These are phyloP conservation scores for Peziza echinospora DNA, from an alignment of 495 filamentous ascomycete genomes.

Conservation along the genomic window DNA sequence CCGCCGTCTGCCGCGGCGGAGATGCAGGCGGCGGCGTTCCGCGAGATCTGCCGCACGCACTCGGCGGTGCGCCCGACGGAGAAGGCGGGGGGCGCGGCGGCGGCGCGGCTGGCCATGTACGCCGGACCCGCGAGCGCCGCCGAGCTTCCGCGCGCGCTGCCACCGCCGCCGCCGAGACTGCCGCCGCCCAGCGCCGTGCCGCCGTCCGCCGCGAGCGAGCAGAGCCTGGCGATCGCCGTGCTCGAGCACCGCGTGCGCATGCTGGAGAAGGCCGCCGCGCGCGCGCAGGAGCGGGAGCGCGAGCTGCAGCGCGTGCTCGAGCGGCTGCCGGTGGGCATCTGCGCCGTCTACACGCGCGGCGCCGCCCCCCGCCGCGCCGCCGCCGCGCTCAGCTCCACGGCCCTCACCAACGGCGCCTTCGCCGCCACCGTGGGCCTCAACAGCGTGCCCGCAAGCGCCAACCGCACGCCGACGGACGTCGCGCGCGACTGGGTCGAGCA, in stretches of 20 bases:
- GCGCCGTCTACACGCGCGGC: not conserved
- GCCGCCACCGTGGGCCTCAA: too few relatives aligned
- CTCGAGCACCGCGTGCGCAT: not conserved
- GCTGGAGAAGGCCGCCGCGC: constrained; percentile 3
- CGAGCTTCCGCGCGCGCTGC: not conserved
- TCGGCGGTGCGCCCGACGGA: constrained; percentile 15
- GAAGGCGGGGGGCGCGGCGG: constrained; percentile 2
- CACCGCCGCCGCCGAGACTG: not conserved
- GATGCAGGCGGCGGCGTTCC: constrained; percentile 18
- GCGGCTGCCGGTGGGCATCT: not conserved
- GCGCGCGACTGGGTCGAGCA: not conserved
- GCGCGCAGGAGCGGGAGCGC: not conserved
- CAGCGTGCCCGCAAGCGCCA: too few relatives aligned
- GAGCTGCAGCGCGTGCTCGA: not conserved
- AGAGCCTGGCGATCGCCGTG: not conserved
- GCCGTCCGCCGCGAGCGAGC: too few relatives aligned
- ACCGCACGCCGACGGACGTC: too few relatives aligned
- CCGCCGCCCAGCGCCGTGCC: not conserved
- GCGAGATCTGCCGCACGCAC: constrained; percentile 17
- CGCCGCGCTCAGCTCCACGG: too few relatives aligned
- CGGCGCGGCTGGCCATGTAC: not conserved
- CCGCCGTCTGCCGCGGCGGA: constrained; percentile 2
- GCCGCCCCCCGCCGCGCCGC: too few relatives aligned
- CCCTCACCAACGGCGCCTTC: too few relatives aligned
- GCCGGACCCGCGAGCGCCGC: not conserved